Percentiles rank a stretch among this genome's conserved stretches.
phyloP scores from a whole-genome alignment of 768 basidiomycete species.

The Piloderma croceum region DNA sequence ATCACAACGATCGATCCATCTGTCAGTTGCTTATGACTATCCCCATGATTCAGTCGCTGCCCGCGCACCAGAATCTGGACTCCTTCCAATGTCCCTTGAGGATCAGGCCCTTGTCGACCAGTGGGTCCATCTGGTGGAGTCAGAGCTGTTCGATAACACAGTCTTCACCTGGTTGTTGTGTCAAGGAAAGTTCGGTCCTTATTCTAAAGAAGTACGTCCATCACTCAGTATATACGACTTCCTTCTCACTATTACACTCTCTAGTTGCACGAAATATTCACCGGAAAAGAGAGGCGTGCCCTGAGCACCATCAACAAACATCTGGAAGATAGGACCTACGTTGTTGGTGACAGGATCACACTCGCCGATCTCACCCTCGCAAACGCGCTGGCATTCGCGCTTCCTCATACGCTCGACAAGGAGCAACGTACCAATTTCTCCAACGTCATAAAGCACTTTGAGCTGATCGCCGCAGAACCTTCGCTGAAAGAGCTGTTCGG shows the following conservation, averaged over 20 bases:
- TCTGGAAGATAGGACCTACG: slow-evolving; percentile 76
- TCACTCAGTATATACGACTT: neutral
- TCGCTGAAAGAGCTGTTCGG: slow-evolving; percentile 64
- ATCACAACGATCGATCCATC: no score
- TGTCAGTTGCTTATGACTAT: no score
- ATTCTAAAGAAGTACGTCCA: slow-evolving; percentile 71
- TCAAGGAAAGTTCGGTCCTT: slow-evolving; percentile 55
- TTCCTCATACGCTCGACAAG: slow-evolving; percentile 56
- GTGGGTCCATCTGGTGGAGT: slow-evolving; percentile 74
- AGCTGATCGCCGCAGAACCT: slow-evolving; percentile 86
- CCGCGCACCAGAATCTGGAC: slow-evolving; percentile 69
- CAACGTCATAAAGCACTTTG: slow-evolving; percentile 76
- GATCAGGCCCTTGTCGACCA: slow-evolving; percentile 78
- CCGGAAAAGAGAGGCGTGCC: slow-evolving; percentile 50
- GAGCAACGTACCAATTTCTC: slow-evolving; percentile 59
- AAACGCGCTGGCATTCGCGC: slow-evolving; percentile 47
- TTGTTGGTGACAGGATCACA: slow-evolving; percentile 92
- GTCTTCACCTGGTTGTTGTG: slow-evolving; percentile 34
- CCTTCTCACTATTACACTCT: neutral
- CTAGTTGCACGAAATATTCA: slow-evolving; percentile 53
- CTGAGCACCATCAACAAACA: slow-evolving; percentile 68
- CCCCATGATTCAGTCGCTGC: slow-evolving; percentile 53
- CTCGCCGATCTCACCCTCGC: slow-evolving; percentile 82
- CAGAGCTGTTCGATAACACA: slow-evolving; percentile 46
- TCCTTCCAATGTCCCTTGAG: slow-evolving; percentile 59